These are phyloP conservation scores for Rhizomucor miehei DNA, from an alignment of 371 early-diverging fungal genomes.

Conservation along the genomic window DNA sequence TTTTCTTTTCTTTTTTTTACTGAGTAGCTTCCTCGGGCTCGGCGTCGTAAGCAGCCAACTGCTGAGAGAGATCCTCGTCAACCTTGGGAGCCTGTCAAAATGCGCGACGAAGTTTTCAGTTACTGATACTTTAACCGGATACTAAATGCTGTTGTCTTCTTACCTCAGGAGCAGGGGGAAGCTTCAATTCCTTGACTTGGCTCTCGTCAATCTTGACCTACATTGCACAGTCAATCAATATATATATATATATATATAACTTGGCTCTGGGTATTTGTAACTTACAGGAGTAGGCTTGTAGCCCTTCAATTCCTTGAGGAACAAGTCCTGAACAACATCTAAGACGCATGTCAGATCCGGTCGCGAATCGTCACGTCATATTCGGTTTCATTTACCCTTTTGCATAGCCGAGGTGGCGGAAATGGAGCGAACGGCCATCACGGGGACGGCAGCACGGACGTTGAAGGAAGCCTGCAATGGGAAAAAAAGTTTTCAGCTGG, in stretches of 20 bases:
- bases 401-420: slow-evolving; percentile 40
- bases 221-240: slow-evolving; percentile 4
- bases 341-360: neutral
- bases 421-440: slow-evolving; percentile 42
- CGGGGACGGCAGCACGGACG: slow-evolving; percentile 18
- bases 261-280: too few relatives aligned
- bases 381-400: slow-evolving; percentile 32
- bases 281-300: slow-evolving; percentile 54
- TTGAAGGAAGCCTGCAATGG: slow-evolving; percentile 16
- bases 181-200: slow-evolving; percentile 50
- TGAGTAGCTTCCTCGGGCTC: slow-evolving; percentile 44
- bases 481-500: neutral
- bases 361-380: neutral
- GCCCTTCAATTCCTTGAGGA: slow-evolving; percentile 51
- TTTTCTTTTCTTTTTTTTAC: slow-evolving; percentile 12
- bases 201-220: slow-evolving; percentile 41
- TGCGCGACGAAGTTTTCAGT: too few relatives aligned
- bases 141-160: too few relatives aligned
- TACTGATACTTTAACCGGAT: too few relatives aligned
- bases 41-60: slow-evolving; percentile 46
- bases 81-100: slow-evolving; percentile 40
- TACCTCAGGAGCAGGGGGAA: slow-evolving; percentile 49
- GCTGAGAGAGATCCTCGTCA: slow-evolving; percentile 42
- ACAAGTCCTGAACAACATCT: slow-evolving; percentile 52
- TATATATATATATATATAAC: neutral